Conservation (phyloP, 1,284 basidiomycete species). For the Leccinum angustisporum region DNA sequence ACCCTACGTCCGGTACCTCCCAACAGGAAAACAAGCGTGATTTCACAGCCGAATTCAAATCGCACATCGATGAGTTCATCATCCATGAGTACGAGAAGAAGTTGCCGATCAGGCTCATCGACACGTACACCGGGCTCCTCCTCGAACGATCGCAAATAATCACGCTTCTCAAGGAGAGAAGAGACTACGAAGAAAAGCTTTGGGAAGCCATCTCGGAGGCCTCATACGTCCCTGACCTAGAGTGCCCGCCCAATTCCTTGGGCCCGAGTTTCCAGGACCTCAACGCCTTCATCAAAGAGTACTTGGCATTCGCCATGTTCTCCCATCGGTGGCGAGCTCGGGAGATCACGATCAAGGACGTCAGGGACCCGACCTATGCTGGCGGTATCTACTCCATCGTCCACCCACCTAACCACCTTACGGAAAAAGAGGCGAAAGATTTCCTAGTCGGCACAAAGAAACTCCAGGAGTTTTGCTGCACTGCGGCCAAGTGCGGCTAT, state of each 20-base stretch:
- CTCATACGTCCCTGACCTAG: background rate
- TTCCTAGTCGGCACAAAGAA: slow-evolving; percentile 9
- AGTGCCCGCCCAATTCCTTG: background rate
- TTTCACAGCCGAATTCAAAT: slow-evolving; percentile 12
- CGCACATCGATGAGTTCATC: slow-evolving; percentile 14
- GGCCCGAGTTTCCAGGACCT: slow-evolving; percentile 8
- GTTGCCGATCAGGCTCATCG: slow-evolving; percentile 26
- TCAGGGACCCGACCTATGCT: slow-evolving; percentile 5
- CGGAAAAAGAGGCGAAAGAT: background rate
- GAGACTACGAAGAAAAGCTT: slow-evolving; percentile 15
- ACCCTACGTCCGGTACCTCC: background rate
- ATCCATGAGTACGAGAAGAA: slow-evolving; percentile 20
- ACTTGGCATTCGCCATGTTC: slow-evolving; percentile 25
- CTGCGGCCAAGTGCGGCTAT: slow-evolving; percentile 22
- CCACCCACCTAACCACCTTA: background rate
- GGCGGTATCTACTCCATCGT: slow-evolving; percentile 18
- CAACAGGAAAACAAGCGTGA: background rate
- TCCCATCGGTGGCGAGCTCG: slow-evolving; percentile 23
- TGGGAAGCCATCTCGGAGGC: slow-evolving; percentile 13
- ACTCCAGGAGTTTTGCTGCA: slow-evolving; percentile 27
- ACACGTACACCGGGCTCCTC: slow-evolving; percentile 28
- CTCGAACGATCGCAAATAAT: slow-evolving; percentile 18
- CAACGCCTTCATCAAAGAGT: slow-evolving; percentile 20
- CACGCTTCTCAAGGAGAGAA: slow-evolving; percentile 14
- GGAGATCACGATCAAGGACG: slow-evolving; percentile 17